These are phyloP conservation scores for Caloboletus inedulis DNA, from an alignment of 1,284 basidiomycete genomes.

Conservation along the genomic window DNA sequence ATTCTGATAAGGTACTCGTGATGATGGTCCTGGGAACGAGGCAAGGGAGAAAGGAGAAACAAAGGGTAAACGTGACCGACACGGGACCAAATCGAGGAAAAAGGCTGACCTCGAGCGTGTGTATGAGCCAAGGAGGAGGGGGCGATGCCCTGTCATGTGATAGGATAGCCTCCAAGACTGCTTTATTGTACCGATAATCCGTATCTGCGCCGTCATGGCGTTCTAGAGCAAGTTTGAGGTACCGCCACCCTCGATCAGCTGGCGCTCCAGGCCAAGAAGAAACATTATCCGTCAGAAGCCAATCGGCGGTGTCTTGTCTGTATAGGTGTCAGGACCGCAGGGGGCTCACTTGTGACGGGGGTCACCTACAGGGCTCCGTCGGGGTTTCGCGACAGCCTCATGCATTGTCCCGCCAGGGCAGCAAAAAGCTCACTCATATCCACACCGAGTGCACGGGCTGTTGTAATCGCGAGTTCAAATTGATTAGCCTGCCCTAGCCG, in stretches of 20 bases:
- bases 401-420: conserved; percentile 74
- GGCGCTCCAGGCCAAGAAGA: conserved; percentile 81
- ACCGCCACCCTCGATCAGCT: conserved; percentile 83
- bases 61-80: conserved; percentile 11
- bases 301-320: conserved; percentile 69
- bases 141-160: conserved; percentile 57
- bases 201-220: conserved; percentile 75
- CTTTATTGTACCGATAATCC: conserved; percentile 72
- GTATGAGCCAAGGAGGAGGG: conserved; percentile 81
- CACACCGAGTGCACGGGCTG: conserved; percentile 73
- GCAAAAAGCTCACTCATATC: conserved; percentile 89
- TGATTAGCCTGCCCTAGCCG: conserved; percentile 77
- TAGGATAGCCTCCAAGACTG: conserved; percentile 74
- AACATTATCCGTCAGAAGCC: conserved; percentile 79
- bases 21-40: conserved; percentile 54
- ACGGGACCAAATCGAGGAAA: conserved; percentile 5
- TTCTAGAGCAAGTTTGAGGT: conserved; percentile 76
- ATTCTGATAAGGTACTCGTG: conserved; percentile 77
- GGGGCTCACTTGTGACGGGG: conserved; percentile 4
- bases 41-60: background rate
- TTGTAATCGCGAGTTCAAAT: conserved; percentile 78
- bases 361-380: conserved; percentile 51
- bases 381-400: conserved; percentile 64
- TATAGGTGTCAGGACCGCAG: conserved; percentile 14
- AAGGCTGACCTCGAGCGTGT: conserved; percentile 60